phyloP scores from a whole-genome alignment of 2,329 filamentous ascomycete species.

The Diaporthe vaccinii region DNA sequence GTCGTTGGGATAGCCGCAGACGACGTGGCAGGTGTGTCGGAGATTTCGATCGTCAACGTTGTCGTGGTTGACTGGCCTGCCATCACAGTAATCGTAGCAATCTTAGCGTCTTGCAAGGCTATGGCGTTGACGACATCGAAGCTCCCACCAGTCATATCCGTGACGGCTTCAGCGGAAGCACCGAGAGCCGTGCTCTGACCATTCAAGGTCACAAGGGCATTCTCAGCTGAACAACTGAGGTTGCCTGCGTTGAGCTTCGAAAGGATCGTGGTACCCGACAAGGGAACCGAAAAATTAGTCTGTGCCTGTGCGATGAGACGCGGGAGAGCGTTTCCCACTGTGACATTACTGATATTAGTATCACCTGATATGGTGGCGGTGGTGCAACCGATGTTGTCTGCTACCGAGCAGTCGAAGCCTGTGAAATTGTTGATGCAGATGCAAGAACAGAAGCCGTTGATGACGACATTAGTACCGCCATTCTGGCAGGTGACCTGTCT shows the following conservation, averaged over 20 bases:
- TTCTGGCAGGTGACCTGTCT: constrained; percentile 78
- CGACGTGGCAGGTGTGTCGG: constrained; percentile 38
- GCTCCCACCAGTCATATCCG: constrained; percentile 41
- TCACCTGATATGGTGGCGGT: constrained; percentile 61
- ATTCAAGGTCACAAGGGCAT: constrained; percentile 88
- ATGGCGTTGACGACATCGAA: constrained; percentile 41
- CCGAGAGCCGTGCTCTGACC: constrained; percentile 61
- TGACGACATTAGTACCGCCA: constrained; percentile 82
- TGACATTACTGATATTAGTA: constrained; percentile 73
- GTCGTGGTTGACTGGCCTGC: constrained; percentile 49
- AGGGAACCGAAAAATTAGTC: constrained; percentile 80
- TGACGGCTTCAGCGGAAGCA: constrained; percentile 47
- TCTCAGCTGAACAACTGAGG: constrained; percentile 86
- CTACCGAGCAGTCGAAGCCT: constrained; percentile 64
- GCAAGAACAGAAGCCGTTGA: constrained; percentile 80
- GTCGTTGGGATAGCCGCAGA: constrained; percentile 39
- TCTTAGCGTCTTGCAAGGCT: constrained; percentile 45
- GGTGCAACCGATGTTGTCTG: constrained; percentile 65
- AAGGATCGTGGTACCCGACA: constrained; percentile 78
- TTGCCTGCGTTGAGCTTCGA: constrained; percentile 81
- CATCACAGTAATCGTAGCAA: constrained; percentile 51
- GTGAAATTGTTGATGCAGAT: constrained; percentile 92
- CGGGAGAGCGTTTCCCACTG: constrained; percentile 84
- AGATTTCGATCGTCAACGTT: constrained; percentile 49
- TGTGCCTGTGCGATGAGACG: constrained; percentile 76